These are phyloP conservation scores for Brettanomyces anomalus DNA, from an alignment of 805 yeast genomes.

Conservation along the genomic window DNA sequence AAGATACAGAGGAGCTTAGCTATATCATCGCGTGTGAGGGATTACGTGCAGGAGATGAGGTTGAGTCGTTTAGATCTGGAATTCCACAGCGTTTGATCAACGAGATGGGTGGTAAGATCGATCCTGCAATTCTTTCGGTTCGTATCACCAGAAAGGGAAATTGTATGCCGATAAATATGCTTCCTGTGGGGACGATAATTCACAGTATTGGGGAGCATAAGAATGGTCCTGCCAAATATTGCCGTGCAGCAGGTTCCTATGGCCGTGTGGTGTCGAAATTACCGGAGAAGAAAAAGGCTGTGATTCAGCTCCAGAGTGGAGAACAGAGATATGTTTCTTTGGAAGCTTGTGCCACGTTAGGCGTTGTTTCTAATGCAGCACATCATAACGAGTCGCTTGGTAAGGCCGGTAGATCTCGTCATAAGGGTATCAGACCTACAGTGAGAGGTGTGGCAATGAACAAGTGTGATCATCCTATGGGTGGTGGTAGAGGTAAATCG, in stretches of 20 bases:
- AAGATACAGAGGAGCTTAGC: slow-evolving; percentile 50
- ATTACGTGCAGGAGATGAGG: slow-evolving; percentile 82
- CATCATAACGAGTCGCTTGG: slow-evolving; percentile 87
- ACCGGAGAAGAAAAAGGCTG: slow-evolving; percentile 60
- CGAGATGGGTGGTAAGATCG: slow-evolving; percentile 87
- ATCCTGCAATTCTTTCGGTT: slow-evolving; percentile 83
- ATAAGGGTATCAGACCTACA: slow-evolving; percentile 87
- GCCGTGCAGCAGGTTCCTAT: slow-evolving; percentile 91
- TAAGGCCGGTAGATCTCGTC: slow-evolving; percentile 93
- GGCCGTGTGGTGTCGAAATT: slow-evolving; percentile 79
- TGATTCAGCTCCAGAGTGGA: slow-evolving; percentile 79
- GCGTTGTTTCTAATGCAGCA: slow-evolving; percentile 86
- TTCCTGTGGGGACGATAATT: slow-evolving; percentile 88
- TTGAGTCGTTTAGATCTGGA: slow-evolving; percentile 85
- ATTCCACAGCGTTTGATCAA: slow-evolving; percentile 64
- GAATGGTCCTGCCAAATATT: slow-evolving; percentile 76
- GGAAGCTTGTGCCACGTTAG: slow-evolving; percentile 89
- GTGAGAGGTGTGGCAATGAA: slow-evolving; percentile 99
- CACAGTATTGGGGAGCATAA: slow-evolving; percentile 78
- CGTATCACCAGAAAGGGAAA: slow-evolving; percentile 89
- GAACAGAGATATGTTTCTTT: slow-evolving; percentile 86
- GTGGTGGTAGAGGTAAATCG: slow-evolving; percentile 99
- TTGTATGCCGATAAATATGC: slow-evolving; percentile 85
- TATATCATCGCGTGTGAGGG: slow-evolving; percentile 92
- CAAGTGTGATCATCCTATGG: slow-evolving; percentile 95